phyloP scores from a whole-genome alignment of 192 early-diverging fungal genomes.

The Physocladia obscura region DNA sequence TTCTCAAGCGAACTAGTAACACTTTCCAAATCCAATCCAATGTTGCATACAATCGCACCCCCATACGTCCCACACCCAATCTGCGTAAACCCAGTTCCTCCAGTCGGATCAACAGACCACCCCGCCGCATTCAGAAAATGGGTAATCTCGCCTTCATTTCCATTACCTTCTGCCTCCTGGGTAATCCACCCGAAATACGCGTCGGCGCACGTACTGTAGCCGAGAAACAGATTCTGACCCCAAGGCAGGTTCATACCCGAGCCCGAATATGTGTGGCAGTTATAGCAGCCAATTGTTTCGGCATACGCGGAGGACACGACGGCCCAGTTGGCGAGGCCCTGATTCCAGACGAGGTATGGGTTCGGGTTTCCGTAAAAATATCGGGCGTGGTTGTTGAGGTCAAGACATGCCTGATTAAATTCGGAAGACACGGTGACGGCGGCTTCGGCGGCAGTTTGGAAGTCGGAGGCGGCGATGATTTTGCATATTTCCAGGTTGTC shows the following conservation, averaged over 20 bases:
- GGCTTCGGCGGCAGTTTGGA: neutral
- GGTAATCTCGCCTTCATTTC: neutral
- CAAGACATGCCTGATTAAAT: neutral
- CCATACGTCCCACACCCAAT: neutral
- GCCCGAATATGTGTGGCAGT: slow-evolving; percentile 2
- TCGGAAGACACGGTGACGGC: too few relatives aligned
- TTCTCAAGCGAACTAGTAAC: neutral
- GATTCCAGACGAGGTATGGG: neutral
- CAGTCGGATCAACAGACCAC: neutral
- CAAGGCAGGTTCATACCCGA: neutral
- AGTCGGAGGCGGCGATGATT: neutral
- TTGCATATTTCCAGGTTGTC: neutral
- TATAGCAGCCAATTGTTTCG: neutral
- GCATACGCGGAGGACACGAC: neutral
- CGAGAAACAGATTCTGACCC: neutral
- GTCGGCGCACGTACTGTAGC: neutral
- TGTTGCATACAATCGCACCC: neutral
- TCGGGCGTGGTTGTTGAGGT: neutral
- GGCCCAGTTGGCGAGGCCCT: neutral
- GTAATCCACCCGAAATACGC: too few relatives aligned
- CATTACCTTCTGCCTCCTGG: neutral
- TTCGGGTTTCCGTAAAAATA: neutral
- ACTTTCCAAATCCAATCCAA: neutral
- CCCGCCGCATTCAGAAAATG: neutral
- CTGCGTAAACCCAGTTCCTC: too few relatives aligned